Percentiles rank a stretch among this genome's conserved stretches.
phyloP scores from a whole-genome alignment of 345 rosid genomes.

The rapeseed (Brassica napus) region DNA sequence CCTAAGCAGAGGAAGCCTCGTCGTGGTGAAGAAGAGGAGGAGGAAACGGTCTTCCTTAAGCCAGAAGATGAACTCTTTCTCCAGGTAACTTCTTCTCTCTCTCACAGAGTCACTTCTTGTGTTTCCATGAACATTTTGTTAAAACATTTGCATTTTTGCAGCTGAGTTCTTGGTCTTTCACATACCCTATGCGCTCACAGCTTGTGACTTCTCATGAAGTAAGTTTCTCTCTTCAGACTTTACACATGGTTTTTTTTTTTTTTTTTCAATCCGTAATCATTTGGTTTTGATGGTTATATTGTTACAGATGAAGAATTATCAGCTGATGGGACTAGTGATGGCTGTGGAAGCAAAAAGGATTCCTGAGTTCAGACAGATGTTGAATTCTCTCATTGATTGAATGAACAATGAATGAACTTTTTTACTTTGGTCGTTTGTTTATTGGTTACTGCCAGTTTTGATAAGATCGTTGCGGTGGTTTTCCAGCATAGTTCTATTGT shows the following conservation, averaged over 20 bases:
- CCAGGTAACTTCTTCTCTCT: constrained; percentile 46
- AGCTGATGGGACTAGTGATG: constrained; percentile 71
- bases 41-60: constrained; percentile 57
- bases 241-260: background rate
- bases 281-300: constrained; percentile 8
- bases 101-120: background rate
- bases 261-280: background rate
- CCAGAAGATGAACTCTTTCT: constrained; percentile 91
- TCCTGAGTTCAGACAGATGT: constrained; percentile 53
- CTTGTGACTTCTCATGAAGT: constrained; percentile 66
- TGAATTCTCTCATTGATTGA: constrained; percentile 58
- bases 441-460: constrained; percentile 19
- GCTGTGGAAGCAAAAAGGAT: constrained; percentile 58
- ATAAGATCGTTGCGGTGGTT: background rate
- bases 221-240: constrained; percentile 32
- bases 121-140: background rate
- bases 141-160: constrained; percentile 39
- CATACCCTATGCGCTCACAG: constrained; percentile 56
- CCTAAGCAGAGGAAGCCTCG: constrained; percentile 44
- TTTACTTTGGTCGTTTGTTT: background rate
- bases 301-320: constrained; percentile 73
- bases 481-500: background rate
- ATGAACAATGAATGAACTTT: constrained; percentile 16
- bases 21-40: constrained; percentile 43
- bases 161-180: constrained; percentile 86